Evolutionary conservation across 2,329 filamentous ascomycete species (phyloP), one percentile per base, ranked within the genome.

Genomic region (Magnaporthales sp.): DNA sequence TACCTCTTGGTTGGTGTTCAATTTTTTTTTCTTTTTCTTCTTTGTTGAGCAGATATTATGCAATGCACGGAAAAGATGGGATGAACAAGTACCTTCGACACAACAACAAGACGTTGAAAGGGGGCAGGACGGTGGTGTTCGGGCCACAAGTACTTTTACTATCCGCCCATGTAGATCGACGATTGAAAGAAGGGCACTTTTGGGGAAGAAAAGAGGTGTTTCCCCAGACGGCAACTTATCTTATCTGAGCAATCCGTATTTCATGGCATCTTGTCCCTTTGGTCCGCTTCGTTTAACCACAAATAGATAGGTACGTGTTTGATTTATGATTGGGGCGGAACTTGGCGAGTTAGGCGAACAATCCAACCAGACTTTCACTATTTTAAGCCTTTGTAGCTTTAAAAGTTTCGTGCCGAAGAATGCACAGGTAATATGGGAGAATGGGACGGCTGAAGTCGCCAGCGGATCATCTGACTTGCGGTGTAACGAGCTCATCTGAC

Each of bases 381-480:
- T 46, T 1, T 13, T 46, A 8, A 46, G 38, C 9, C 19, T 46
- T 19, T 46, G 4, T 10, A 38, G 38, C 38, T n/a, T 51, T 51
- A 19, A 15, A 51, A 19, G 15, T 5, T n/a, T 51, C 3, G 38
- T n/a, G 38, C 38, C 38, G 19, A 51, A 51, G 29, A 75, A 73
- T 75, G 7, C 38, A n/a, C 38, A 51, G 19, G 38, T n/a, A 51
- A 38, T 13, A 69, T 75, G 73, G 73, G 66, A 75, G 73, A 75
- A 75, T 69, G 63, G 58, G 32, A 70, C 74, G 74, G 73, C 63
- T 73, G 72, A 74, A 73, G 69, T 19, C 51, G 30, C 29, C 66
- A 51, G 71, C 70, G 71, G 71, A 74, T 74, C 73, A 74, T 73
- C 73, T 74, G 73, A 73, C 38, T 51, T 51, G 38, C 19, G 19